Base-by-base conservation (phyloP, 2,329 filamentous ascomycete species). In the Pyrenochaeta sp. region DNA sequence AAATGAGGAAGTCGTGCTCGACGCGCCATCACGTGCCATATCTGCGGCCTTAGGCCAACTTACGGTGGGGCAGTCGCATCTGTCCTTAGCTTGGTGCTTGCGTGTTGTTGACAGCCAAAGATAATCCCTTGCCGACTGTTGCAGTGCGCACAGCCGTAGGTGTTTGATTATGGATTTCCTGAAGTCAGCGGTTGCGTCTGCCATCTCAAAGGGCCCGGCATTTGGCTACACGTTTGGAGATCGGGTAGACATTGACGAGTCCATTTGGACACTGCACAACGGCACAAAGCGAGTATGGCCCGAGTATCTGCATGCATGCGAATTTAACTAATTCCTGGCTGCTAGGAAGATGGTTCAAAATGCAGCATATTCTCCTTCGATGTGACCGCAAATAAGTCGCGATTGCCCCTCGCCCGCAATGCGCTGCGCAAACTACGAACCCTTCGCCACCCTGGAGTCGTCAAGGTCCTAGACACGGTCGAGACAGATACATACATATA, bases 361-460 rank as follows among this genome's bases (percentile, higher is more conserved):
- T 99, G 94, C 75, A 96, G 91, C 75, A 92, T 99, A 57, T 96
- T 99, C 75, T 90, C 91, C 58, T 99, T 99, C 78, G 93, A 99
- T 69, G 82, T 95, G 42, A 81, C 81, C 47, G 79, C 88, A 44
- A 93, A 96, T 71, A 90, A 86, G 69, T 86, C 89, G 29, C 85
- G 87, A 41, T 75, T 96, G 15, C 89, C 92, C 27, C 82, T 99
- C 39, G 94, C 94, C 39, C 90, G 87, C 73, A 99, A 99, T 76
- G 91, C 93, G 30, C 81, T 96, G 55, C 90, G 93, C 69, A 99
- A 97, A 75, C 82, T 96, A 53, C 87, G 93, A 57, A 99, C 93
- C 3, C 76, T 99, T 63, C 85, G 94, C 60, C 94, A 99, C 72
- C 94, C 94, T 1, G 94, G 94, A 35, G 90, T 99, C 18, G 87